Percentiles rank a stretch among this genome's conserved stretches.
phyloP scores from a whole-genome alignment of 192 early-diverging fungal species.

The Entomortierella parvispora region DNA sequence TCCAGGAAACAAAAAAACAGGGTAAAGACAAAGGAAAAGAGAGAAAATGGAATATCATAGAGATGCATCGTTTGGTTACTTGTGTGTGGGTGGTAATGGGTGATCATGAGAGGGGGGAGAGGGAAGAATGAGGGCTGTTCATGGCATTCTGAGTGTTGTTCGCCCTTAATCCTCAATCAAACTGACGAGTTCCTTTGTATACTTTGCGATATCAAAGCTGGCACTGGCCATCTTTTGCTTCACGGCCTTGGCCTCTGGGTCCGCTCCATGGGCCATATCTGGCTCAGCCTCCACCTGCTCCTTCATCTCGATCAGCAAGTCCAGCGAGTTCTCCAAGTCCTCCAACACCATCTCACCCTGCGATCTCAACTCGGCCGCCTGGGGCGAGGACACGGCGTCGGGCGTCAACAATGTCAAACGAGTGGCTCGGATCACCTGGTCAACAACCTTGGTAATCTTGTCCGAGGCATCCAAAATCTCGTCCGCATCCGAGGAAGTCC shows the following conservation, averaged over 20 bases:
- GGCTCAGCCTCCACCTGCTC: conserved; percentile 58
- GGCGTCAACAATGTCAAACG: conserved; percentile 55
- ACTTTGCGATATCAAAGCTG: conserved; percentile 91
- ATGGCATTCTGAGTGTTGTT: too few species aligned
- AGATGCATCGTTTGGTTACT: too few species aligned
- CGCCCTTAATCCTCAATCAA: conserved; percentile 54
- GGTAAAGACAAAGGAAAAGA: too few species aligned
- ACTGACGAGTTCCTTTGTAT: conserved; percentile 83
- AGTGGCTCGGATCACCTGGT: conserved; percentile 62
- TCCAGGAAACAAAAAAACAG: too few species aligned
- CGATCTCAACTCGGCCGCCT: conserved; percentile 35
- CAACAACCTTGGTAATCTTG: conserved; percentile 68
- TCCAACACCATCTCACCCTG: conserved; percentile 69
- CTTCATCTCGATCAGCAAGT: conserved; percentile 68
- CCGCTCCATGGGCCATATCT: conserved; percentile 46
- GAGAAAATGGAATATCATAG: too few species aligned
- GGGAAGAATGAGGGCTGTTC: background rate
- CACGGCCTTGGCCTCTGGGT: conserved; percentile 66
- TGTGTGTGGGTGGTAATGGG: too few species aligned
- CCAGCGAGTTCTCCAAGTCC: conserved; percentile 62
- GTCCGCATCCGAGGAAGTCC: conserved; percentile 56
- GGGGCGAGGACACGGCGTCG: conserved; percentile 43
- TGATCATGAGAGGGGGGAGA: too few species aligned
- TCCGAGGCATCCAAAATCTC: conserved; percentile 67
- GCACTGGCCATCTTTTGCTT: conserved; percentile 89